A percentile compares a stretch with the other conserved stretches of the same genome.
These are phyloP conservation scores for Leishmania major DNA, from an alignment of 208 protist species.

Conservation along the genomic window DNA sequence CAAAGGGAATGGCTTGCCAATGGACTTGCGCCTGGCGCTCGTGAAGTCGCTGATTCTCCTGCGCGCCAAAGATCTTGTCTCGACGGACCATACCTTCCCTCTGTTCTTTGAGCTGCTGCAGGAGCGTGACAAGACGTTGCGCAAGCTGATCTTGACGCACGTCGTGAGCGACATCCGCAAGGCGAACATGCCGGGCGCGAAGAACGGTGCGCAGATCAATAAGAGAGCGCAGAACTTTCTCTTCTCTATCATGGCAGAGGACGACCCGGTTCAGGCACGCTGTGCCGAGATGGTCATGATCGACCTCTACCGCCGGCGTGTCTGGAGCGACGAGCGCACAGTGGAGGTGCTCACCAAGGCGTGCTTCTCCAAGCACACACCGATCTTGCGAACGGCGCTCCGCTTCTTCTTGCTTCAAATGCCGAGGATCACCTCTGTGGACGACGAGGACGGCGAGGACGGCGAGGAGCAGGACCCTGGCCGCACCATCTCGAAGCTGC, in stretches of 20 bases:
- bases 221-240: conserved; percentile 96
- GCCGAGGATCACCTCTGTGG: conserved; percentile 77
- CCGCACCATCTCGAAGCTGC: conserved; percentile 85
- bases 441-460: conserved; percentile 80
- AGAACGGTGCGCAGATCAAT: conserved; percentile 93
- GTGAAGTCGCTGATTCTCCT: conserved; percentile 95
- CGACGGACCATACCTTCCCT: conserved; percentile 86
- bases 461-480: conserved; percentile 75
- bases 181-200: conserved; percentile 87
- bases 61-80: conserved; percentile 91
- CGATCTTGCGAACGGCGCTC: conserved; percentile 94
- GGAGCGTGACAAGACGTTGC: conserved; percentile 94
- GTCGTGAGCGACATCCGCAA: conserved; percentile 96
- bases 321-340: conserved; percentile 94
- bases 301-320: conserved; percentile 96
- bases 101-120: conserved; percentile 97
- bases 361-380: conserved; percentile 92
- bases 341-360: conserved; percentile 96
- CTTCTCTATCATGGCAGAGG: conserved; percentile 94
- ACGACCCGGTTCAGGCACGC: conserved; percentile 91
- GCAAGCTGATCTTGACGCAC: conserved; percentile 88
- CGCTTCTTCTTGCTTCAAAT: conserved; percentile 96
- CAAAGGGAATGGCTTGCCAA: conserved; percentile 73
- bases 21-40: conserved; percentile 82
- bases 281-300: conserved; percentile 97